phyloP scores from a whole-genome alignment of 805 yeast genomes.

The Saitoella complicata region DNA sequence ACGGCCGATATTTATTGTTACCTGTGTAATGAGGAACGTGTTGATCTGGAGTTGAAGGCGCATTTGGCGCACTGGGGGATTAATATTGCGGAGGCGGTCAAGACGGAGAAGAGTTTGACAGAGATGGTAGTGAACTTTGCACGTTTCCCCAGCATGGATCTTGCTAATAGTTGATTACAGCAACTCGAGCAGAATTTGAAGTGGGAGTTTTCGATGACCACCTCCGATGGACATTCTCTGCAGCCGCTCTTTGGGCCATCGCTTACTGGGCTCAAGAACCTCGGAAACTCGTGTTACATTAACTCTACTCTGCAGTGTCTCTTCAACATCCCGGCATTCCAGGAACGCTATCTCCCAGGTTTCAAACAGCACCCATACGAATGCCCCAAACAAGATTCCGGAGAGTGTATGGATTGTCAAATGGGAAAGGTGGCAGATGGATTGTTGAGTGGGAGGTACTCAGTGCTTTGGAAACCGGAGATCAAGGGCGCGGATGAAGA shows the following conservation, averaged over 20 bases:
- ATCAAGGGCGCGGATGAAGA: slow-evolving; percentile 19
- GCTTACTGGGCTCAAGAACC: slow-evolving; percentile 68
- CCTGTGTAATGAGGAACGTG: slow-evolving; percentile 73
- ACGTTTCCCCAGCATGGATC: too few relatives aligned
- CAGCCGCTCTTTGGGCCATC: slow-evolving; percentile 57
- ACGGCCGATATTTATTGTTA: slow-evolving; percentile 69
- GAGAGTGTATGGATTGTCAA: slow-evolving; percentile 44
- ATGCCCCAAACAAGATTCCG: slow-evolving; percentile 32
- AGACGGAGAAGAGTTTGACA: slow-evolving; percentile 75
- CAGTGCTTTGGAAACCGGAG: slow-evolving; percentile 31
- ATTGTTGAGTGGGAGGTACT: slow-evolving; percentile 52
- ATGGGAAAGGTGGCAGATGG: slow-evolving; percentile 70
- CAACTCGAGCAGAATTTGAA: slow-evolving; percentile 84
- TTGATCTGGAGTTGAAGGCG: slow-evolving; percentile 40
- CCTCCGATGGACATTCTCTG: slow-evolving; percentile 49
- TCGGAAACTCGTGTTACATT: slow-evolving; percentile 87
- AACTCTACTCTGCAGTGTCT: slow-evolving; percentile 67
- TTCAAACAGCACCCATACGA: slow-evolving; percentile 12
- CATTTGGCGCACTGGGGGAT: slow-evolving; percentile 49
- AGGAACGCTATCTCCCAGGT: slow-evolving; percentile 13
- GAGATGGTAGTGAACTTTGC: slow-evolving; percentile 42
- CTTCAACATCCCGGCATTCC: slow-evolving; percentile 27
- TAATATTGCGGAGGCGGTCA: slow-evolving; percentile 35
- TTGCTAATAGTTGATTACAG: not conserved
- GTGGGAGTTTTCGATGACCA: slow-evolving; percentile 81